Conservation (phyloP, 179 eudicot genomes). For the Beta corolliflora region DNA sequence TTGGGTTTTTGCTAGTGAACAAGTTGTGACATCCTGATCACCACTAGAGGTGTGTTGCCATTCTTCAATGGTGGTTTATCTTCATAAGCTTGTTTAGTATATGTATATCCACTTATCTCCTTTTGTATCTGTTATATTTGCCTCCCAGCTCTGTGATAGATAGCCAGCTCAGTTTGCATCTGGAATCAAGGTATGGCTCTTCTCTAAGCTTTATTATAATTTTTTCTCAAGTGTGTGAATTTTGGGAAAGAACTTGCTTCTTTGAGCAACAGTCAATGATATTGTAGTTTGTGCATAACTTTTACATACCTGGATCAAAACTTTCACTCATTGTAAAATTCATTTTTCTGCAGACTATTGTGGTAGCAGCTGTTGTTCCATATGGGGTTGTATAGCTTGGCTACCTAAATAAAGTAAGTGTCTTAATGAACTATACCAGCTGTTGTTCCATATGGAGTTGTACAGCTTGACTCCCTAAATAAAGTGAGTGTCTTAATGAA, state of each 20-base stretch:
- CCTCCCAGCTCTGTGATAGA: constrained; percentile 55
- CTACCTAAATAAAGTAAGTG: constrained; percentile 68
- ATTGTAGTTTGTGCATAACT: not conserved
- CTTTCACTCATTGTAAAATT: not conserved
- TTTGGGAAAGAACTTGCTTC: not conserved
- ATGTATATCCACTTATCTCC: constrained; percentile 2
- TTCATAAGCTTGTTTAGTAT: not conserved
- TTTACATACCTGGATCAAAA: not conserved
- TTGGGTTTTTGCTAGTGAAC: constrained; percentile 64
- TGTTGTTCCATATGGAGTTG: no score
- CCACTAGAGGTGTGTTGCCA: constrained; percentile 56
- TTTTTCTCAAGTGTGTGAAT: not conserved
- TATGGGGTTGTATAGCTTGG: constrained; percentile 88
- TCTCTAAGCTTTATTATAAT: not conserved
- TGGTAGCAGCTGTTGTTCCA: constrained; percentile 67
- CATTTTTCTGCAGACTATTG: constrained; percentile 71
- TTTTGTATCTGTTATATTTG: constrained; percentile 23
- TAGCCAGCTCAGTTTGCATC: constrained; percentile 77
- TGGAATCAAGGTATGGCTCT: constrained; percentile 70
- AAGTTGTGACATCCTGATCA: constrained; percentile 35
- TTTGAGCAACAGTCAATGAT: not conserved
- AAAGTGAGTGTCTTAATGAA: no score
- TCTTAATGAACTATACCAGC: not conserved
- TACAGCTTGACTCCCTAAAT: no score
- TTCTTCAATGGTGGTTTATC: not conserved